Base-by-base conservation (phyloP, 202 grass and related monocot genomes). In the Panicum virgatum region DNA sequence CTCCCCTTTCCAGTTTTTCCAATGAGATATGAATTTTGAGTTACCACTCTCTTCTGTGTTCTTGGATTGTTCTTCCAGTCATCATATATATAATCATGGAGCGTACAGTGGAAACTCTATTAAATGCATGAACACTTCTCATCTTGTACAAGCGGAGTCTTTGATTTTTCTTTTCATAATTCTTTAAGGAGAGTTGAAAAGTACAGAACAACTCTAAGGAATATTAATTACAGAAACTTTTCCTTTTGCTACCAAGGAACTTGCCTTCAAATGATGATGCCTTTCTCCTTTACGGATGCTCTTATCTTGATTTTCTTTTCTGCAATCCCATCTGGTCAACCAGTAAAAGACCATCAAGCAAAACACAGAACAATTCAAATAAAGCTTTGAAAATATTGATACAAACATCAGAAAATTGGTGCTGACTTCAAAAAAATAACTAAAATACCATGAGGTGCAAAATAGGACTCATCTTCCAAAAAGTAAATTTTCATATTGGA, bases 1-100 rank as follows among this genome's bases (percentile, higher is more conserved):
- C 62, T 79, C 32, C 62, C 62, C 14, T 66, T 64, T 56, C 36
- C 47, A 68, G 50, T 56, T 69, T 80, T 67, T 43, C 47, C 66
- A 71, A 50, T 71, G 68, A 63, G 20, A 60, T 37, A 78, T 36
- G 44, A 78, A 46, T 62, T 64, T 50, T 37, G 75, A 51, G 1
- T 4, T 61, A 34, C 32, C 2, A 0, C 32, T 5, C 23, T 71
- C 6, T 60, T 47, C 15, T 12, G n/a, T 62, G 19, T n/a, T 77
- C 42, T 64, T 63, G 26, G 19, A 16, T 32, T n/a, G 27, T 64
- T 34, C 0, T 22, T 52, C 12, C 46, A 36, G n/a, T 34, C 32
- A 34, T 34, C n/a, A 30, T 13, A 66, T 15, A 34, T 42, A 43
- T 16, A 3, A 73, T 34, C 34, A 23, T 11, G 12, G 12, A 23